phyloP scores from a whole-genome alignment of 345 rosid genomes.

The Fremontodendron californicum region DNA sequence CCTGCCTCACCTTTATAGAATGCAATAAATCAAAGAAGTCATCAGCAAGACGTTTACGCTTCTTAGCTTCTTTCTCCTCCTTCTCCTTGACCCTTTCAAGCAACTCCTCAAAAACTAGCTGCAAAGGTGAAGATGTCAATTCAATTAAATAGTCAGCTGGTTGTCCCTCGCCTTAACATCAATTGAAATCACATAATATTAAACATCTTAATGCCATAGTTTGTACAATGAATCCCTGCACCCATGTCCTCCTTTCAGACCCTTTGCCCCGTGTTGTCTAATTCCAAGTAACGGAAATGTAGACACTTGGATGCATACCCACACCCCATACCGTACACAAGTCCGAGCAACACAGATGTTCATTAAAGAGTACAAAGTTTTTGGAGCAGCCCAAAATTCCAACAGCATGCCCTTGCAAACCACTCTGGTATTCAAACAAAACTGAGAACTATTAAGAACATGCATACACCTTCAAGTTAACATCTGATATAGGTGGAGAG shows the following conservation, averaged over 20 bases:
- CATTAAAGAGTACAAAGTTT: background rate
- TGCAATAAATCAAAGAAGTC: slow-evolving; percentile 8
- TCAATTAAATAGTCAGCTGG: slow-evolving; percentile 13
- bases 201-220: background rate
- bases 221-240: background rate
- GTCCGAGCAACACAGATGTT: background rate
- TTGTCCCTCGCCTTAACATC: background rate
- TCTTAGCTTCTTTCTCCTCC: slow-evolving; percentile 90
- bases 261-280: background rate
- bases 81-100: slow-evolving; percentile 79
- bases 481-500: slow-evolving; percentile 52
- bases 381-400: background rate
- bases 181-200: background rate
- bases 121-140: slow-evolving; percentile 25
- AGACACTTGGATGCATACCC: background rate
- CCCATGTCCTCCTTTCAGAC: slow-evolving; percentile 2
- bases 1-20: slow-evolving; percentile 8
- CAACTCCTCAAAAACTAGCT: slow-evolving; percentile 78
- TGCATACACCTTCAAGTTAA: slow-evolving; percentile 51
- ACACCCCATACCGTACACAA: background rate
- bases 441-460: background rate
- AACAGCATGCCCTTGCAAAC: background rate
- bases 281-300: background rate
- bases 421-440: background rate
- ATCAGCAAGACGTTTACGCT: slow-evolving; percentile 52